Evolutionary conservation across 768 basidiomycete species (phyloP).

Genomic region (Boletus insuetus): DNA sequence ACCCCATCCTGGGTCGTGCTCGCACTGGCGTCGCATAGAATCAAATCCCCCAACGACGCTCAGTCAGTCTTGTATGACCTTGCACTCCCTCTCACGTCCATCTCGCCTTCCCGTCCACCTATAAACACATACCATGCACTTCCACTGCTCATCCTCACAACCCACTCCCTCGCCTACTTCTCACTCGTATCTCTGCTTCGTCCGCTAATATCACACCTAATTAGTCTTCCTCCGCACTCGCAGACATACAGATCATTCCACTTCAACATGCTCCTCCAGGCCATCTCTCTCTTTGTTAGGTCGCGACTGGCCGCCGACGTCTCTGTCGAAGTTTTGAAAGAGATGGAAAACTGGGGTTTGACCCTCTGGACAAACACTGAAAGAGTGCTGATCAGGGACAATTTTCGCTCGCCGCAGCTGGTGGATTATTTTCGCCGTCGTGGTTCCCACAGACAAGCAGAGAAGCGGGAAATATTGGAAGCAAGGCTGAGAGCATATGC

Average conservation of each 20-base stretch:
- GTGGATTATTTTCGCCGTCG: slow-evolving; percentile 41
- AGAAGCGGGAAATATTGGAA: slow-evolving; percentile 7
- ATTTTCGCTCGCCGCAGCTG: slow-evolving; percentile 50
- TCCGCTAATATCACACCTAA: slow-evolving; percentile 42
- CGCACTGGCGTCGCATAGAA: slow-evolving; percentile 45
- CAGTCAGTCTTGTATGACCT: slow-evolving; percentile 42
- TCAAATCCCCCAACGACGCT: slow-evolving; percentile 46
- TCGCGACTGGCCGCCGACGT: slow-evolving; percentile 40
- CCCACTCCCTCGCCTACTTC: slow-evolving; percentile 49
- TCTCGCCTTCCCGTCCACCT: slow-evolving; percentile 23
- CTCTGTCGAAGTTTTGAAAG: slow-evolving; percentile 40
- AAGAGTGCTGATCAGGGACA: slow-evolving; percentile 44
- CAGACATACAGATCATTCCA: slow-evolving; percentile 26
- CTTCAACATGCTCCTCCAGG: slow-evolving; percentile 55
- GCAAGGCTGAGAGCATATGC: slow-evolving; percentile 23
- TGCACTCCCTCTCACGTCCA: slow-evolving; percentile 38
- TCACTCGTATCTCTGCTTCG: slow-evolving; percentile 47
- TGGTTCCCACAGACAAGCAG: background rate
- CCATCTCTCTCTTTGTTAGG: slow-evolving; percentile 43
- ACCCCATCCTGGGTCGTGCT: slow-evolving; percentile 57
- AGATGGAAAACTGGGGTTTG: slow-evolving; percentile 48
- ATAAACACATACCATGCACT: slow-evolving; percentile 4
- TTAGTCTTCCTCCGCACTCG: slow-evolving; percentile 26
- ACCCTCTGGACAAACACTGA: slow-evolving; percentile 42
- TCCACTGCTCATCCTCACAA: slow-evolving; percentile 23